Evolutionary conservation across 2,329 filamentous ascomycete genomes (phyloP).

Genomic region (Aspergillus calidoustus): DNA sequence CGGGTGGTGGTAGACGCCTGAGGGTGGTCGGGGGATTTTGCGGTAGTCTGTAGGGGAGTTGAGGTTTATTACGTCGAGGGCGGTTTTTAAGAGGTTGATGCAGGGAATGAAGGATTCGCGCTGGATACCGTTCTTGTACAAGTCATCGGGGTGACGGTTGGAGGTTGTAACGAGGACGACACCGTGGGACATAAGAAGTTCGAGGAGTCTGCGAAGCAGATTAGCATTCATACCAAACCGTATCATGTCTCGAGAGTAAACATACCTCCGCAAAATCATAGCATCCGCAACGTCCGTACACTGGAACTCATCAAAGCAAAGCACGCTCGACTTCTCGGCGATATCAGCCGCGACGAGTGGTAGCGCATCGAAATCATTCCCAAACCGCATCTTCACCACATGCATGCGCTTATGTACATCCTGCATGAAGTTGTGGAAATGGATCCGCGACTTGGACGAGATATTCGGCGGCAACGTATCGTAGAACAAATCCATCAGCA

Average conservation of each 20-base stretch:
- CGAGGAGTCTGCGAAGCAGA: slow-evolving; percentile 65
- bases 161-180: slow-evolving; percentile 95
- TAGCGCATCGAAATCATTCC: slow-evolving; percentile 85
- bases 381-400: slow-evolving; percentile 84
- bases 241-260: neutral
- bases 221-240: neutral
- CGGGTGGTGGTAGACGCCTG: slow-evolving; percentile 90
- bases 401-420: slow-evolving; percentile 91
- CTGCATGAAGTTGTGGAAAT: slow-evolving; percentile 99
- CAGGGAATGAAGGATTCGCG: slow-evolving; percentile 93
- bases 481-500: slow-evolving; percentile 99
- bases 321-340: slow-evolving; percentile 78
- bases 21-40: slow-evolving; percentile 90
- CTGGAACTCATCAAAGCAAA: slow-evolving; percentile 99
- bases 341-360: slow-evolving; percentile 96
- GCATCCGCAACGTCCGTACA: slow-evolving; percentile 98
- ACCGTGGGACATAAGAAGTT: slow-evolving; percentile 93
- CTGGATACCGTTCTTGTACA: slow-evolving; percentile 98
- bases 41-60: slow-evolving; percentile 96
- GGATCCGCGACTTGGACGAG: slow-evolving; percentile 83
- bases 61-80: slow-evolving; percentile 87
- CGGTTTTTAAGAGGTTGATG: slow-evolving; percentile 85
- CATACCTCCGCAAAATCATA: slow-evolving; percentile 85
- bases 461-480: slow-evolving; percentile 85
- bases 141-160: slow-evolving; percentile 92